Evolutionary conservation across 2,329 filamentous ascomycete genomes (phyloP).

Genomic region (Plectosphaerella plurivora): DNA sequence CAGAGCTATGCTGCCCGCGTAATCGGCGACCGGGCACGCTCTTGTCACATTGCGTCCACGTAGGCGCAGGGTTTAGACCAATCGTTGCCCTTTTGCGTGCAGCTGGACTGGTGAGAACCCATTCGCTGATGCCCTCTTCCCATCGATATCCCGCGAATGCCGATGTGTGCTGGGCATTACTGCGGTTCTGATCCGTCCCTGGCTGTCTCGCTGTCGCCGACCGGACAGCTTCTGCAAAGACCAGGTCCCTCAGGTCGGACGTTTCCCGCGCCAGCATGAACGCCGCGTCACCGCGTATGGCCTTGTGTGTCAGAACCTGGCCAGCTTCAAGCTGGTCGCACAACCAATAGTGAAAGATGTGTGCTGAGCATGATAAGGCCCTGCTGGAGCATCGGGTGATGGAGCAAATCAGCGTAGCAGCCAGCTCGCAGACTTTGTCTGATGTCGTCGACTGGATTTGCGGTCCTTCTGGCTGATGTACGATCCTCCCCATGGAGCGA

Average conservation of each 20-base stretch:
- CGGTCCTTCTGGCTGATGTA: no score
- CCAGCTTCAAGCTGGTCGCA: conserved; percentile 33
- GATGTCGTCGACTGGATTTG: no score
- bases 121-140: conserved; percentile 37
- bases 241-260: conserved; percentile 47
- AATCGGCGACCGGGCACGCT: no score
- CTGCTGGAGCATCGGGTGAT: conserved; percentile 44
- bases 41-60: no score
- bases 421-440: background rate
- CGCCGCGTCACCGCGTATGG: conserved; percentile 39
- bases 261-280: conserved; percentile 49
- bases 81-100: background rate
- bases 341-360: conserved; percentile 31
- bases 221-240: conserved; percentile 41
- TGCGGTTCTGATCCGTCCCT: no score
- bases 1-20: no score
- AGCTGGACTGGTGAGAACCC: conserved; percentile 20
- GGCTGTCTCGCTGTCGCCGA: background rate
- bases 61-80: no score
- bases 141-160: conserved; percentile 32
- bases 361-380: conserved; percentile 29
- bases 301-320: conserved; percentile 21
- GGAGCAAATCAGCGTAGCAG: conserved; percentile 32
- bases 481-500: no score
- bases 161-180: conserved; percentile 14